A percentile compares a stretch with the other conserved stretches of the same genome.
Conservation (phyloP, 208 protist genomes). For the Acanthamoeba royreba region DNA sequence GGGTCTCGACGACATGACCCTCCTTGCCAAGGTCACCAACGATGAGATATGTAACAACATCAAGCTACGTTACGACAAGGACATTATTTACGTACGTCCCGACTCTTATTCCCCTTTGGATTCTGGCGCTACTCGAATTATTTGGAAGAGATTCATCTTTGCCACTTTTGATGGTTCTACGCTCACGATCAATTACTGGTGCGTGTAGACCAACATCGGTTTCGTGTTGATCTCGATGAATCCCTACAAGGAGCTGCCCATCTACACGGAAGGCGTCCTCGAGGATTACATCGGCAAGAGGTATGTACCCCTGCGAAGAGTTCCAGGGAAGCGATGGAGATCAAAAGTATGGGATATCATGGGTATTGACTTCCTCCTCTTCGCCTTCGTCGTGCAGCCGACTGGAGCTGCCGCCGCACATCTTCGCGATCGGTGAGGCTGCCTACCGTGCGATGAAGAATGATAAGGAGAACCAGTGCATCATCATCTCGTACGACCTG, state of each 20-base stretch:
- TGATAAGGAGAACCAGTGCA: conserved; percentile 85
- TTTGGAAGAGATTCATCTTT: not conserved
- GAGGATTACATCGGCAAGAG: conserved; percentile 76
- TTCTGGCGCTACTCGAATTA: no score
- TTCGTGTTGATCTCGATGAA: conserved; percentile 93
- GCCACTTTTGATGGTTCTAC: not conserved
- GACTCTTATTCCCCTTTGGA: not conserved
- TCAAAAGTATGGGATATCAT: no score
- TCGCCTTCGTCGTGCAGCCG: not conserved
- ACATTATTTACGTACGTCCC: conserved; percentile 72
- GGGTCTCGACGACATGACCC: conserved; percentile 58
- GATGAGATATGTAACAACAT: conserved; percentile 50
- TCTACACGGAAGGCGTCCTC: conserved; percentile 81
- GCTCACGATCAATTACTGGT: conserved; percentile 19
- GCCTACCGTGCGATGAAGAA: conserved; percentile 90
- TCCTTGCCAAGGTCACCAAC: conserved; percentile 50
- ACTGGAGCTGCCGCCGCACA: conserved; percentile 82
- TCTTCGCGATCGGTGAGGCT: conserved; percentile 92
- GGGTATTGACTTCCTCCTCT: not conserved
- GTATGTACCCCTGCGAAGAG: not conserved
- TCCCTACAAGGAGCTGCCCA: conserved; percentile 87
- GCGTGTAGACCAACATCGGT: conserved; percentile 89
- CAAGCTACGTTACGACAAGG: conserved; percentile 58
- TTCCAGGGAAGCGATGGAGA: no score
- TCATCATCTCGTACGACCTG: conserved; percentile 86